Conservation (phyloP, 1,139 yeast genomes). For the Nakaseomyces uthaithaninus region DNA sequence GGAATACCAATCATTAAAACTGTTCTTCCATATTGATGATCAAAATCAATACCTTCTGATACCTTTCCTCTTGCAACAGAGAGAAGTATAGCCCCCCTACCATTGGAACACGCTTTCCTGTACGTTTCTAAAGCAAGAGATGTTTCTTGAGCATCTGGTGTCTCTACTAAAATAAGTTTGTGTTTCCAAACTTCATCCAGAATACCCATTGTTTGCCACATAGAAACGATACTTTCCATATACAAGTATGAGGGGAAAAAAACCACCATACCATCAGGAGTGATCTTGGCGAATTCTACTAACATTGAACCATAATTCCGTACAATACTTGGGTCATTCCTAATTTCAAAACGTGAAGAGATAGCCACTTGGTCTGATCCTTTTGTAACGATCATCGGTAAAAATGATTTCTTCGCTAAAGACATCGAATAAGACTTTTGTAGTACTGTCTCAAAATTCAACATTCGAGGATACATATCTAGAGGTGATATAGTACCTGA, state of each 20-base stretch:
- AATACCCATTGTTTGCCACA: conserved; percentile 99
- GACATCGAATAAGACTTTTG: conserved; percentile 97
- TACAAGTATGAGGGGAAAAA: conserved; percentile 94
- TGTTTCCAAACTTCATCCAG: conserved; percentile 98
- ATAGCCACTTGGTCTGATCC: conserved; percentile 98
- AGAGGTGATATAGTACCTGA: conserved; percentile 97
- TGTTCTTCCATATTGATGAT: conserved; percentile 95
- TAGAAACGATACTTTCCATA: conserved; percentile 94
- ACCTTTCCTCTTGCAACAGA: conserved; percentile 99
- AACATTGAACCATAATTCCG: conserved; percentile 90
- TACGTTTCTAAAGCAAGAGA: conserved; percentile 91
- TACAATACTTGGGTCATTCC: conserved; percentile 96
- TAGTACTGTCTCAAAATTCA: conserved; percentile 86
- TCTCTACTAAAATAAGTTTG: conserved; percentile 89
- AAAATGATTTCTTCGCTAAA: conserved; percentile 78
- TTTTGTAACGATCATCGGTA: conserved; percentile 93
- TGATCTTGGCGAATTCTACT: conserved; percentile 85
- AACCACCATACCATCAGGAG: conserved; percentile 97
- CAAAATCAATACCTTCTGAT: conserved; percentile 98
- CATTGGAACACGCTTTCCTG: conserved; percentile 93
- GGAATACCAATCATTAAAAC: conserved; percentile 99
- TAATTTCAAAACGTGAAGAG: conserved; percentile 88
- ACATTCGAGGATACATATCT: conserved; percentile 98
- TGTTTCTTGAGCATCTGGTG: conserved; percentile 99
- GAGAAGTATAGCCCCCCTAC: conserved; percentile 90